phyloP scores from a whole-genome alignment of 1,139 yeast species.

The Candida sojae region DNA sequence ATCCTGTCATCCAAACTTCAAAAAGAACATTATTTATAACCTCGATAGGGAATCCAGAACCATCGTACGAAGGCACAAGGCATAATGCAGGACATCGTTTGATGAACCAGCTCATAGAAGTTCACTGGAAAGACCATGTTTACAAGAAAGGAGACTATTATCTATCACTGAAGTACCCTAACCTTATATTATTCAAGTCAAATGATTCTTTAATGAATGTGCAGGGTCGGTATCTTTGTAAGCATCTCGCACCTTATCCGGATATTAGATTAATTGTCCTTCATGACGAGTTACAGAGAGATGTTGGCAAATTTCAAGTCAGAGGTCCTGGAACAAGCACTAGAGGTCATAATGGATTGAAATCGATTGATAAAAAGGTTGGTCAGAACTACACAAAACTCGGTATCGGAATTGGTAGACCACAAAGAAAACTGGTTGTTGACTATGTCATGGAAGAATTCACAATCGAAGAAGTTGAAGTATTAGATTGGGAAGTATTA shows the following conservation, averaged over 20 bases:
- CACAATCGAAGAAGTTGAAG: conserved; percentile 34
- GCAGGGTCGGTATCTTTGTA: conserved; percentile 56
- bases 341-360: conserved; percentile 82
- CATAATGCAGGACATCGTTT: conserved; percentile 78
- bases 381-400: conserved; percentile 45
- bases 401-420: conserved; percentile 78
- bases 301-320: conserved; percentile 63
- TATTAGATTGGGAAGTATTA: conserved; percentile 34
- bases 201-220: conserved; percentile 62
- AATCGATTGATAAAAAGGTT: conserved; percentile 47
- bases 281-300: conserved; percentile 75
- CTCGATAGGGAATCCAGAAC: conserved; percentile 82
- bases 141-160: conserved; percentile 11
- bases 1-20: neutral
- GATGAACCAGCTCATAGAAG: conserved; percentile 32
- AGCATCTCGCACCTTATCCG: conserved; percentile 38
- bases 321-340: conserved; percentile 58
- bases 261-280: conserved; percentile 48
- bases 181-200: conserved; percentile 42
- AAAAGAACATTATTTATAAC: conserved; percentile 30
- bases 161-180: conserved; percentile 23
- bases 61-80: conserved; percentile 58
- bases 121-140: conserved; percentile 24
- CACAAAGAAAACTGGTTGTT: conserved; percentile 51
- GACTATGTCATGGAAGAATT: conserved; percentile 62